phyloP scores from a whole-genome alignment of 257 asterid genomes.

The Mitragyna speciosa region DNA sequence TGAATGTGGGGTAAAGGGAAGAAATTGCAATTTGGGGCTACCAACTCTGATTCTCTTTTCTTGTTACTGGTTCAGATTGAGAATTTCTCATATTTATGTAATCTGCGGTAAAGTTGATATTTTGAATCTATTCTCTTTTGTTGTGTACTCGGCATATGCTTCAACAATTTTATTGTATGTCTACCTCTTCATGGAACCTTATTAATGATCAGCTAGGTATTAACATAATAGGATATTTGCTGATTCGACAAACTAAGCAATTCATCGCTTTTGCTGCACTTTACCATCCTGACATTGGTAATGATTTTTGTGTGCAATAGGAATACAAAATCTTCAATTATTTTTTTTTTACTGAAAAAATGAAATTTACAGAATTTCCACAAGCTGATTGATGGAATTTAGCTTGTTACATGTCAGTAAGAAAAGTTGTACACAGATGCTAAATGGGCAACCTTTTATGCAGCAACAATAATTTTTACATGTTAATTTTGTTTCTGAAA shows the following conservation, averaged over 20 bases:
- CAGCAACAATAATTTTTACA: background rate
- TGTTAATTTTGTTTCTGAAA: too few species aligned
- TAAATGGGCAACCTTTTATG: background rate
- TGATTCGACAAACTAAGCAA: background rate
- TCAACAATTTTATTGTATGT: too few species aligned
- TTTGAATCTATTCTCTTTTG: too few species aligned
- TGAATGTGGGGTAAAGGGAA: too few species aligned
- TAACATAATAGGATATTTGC: background rate
- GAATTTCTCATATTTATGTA: background rate
- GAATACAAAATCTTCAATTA: background rate
- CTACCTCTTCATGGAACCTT: background rate
- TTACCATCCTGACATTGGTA: background rate
- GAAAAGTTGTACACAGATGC: background rate
- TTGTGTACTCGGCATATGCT: background rate
- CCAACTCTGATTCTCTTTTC: background rate
- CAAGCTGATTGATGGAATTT: background rate
- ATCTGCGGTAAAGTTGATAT: too few species aligned
- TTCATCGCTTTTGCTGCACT: background rate
- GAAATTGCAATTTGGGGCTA: background rate
- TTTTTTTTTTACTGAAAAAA: too few species aligned
- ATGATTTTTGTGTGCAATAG: background rate
- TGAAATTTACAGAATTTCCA: too few species aligned
- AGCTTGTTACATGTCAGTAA: background rate
- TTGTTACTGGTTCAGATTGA: background rate
- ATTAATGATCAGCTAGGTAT: background rate